Evolutionary conservation across 768 basidiomycete species (phyloP), one percentile per base, ranked within the genome.

Genomic region (Psilocybe azurescens): DNA sequence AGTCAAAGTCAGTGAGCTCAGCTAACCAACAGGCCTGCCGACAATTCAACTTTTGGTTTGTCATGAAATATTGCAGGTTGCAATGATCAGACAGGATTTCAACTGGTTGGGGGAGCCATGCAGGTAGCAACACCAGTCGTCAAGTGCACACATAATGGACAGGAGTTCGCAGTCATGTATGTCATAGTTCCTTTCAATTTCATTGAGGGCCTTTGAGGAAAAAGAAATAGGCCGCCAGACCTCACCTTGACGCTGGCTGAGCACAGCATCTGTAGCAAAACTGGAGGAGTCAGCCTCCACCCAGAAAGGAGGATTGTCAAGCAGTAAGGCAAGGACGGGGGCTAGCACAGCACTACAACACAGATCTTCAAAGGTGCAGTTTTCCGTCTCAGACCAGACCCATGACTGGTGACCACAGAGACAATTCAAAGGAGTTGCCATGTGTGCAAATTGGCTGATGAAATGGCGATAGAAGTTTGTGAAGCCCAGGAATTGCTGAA

Each of bases 101-200:
- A 7, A 67, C 30, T 3, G 58, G 62, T 3, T 8, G 0, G 60
- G 4, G 1, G 69, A 36, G 33, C 69, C 70, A 8, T 66, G 58
- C 0, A 74, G 49, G 55, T 74, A 74, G 10, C 70, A 67, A 2
- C 69, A 46, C 75, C 75, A 81, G 29, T 71, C 65, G 5, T 69
- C 57, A 1, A 79, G 59, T 3, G 75, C 73, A 16, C 69, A n/a
- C 18, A 83, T 73, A 11, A 83, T 81, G 0, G 79, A 77, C 7
- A 83, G 70, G 4, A 83, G 54, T 67, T 84, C 81, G 57, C 74
- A 73, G 68, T 84, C 78, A 54, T 80, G 73, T 54, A 77, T 73
- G 13, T 76, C 68, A 60, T 76, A 76, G 62, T 77, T 76, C 6
- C 62, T 47, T 62, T 84, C 75, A 0, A 73, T 71, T 0, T 58